Base-by-base conservation (phyloP, 345 rosid species). In the Laguncularia racemosa region DNA sequence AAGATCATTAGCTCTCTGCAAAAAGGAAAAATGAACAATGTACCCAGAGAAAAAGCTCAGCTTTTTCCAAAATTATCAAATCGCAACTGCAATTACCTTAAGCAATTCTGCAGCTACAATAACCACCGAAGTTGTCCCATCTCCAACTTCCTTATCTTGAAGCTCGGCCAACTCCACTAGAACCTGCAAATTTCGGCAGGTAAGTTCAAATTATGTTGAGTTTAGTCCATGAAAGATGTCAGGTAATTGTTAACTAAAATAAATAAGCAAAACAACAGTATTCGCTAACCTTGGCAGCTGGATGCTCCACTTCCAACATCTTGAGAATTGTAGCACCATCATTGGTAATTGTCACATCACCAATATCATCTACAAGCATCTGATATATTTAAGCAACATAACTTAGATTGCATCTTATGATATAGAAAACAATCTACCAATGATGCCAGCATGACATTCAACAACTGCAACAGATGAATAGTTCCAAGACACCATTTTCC, bases 161-260 rank as follows among this genome's bases (percentile, higher is more conserved):
- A 87, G 96, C 76, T 93, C 97, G 46, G 99, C 96, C 92, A 88
- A 79, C 80, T 93, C 97, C 14, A 88, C 99, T 16, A 93, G 90
- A 26, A 88, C 91, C 97, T 90, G 75, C 33, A 33, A n/a, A 63
- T 13, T 48, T 33, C 60, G 62, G 55, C 59, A 38, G n/a, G 48
- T n/a, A 13, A 52, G 6, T 7, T 33, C 9, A 33, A 23, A 1
- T 2, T 23, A 23, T 23, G 1, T 23, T 23, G 28, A 23, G 28
- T 23, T 9, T 5, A 33, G 10, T 33, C 9, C 40, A 4, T 33
- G 9, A 33, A 4, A 33, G 7, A 33, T 4, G 6, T 33, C 7
- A 33, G 40, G 40, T 33, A 33, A 4, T 33, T 33, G 4, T 33
- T 33, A 58, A 14, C 44, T 12, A 1, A 23, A 43, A 52, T 20